Evolutionary conservation across 2,329 filamentous ascomycete species (phyloP), one percentile per base, ranked within the genome.

Genomic region (Trichoderma aggressivum): DNA sequence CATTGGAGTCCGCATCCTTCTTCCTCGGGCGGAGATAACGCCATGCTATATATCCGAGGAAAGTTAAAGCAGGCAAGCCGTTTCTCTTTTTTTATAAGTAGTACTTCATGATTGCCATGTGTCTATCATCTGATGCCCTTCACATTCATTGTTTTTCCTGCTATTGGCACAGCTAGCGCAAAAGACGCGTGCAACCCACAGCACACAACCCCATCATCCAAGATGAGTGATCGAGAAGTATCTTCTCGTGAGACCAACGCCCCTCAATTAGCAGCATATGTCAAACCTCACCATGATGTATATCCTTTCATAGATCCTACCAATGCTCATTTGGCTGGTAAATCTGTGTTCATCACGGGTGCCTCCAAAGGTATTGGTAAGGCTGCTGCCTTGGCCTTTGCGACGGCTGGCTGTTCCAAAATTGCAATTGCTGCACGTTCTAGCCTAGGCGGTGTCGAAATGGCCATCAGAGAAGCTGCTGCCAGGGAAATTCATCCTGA

Each of bases 381-480:
- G 3, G 82, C 84, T 16, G 86, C 84, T 4, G 87, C 87, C 1
- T 75, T 86, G n/a, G 84, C 86, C 11, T 90, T 85, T 74, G 88
- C 87, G 24, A 80, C 80, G 74, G 87, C 88, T 5, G 85, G 86
- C 5, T 85, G 84, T 34, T 81, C 84, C 0, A 77, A 79, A 32
- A 87, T 91, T 70, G 85, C 84, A 18, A 80, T 90, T 24, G 84
- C 80, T 7, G 88, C 87, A 0, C 85, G 89, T 26, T 86, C 84
- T 3, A 79, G 16, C n/a, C 79, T 87, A 6, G 75, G 79, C 6
- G 77, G 80, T 0, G 76, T 85, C 0, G 71, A 74, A 75, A 71
- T 75, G 2, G 77, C 76, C 7, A 82, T 85, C 3, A 78, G 77
- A 11, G 82, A 80, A 3, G 81, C 81, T 2, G 72, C 73, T 2